Conservation (phyloP, 768 basidiomycete species). For the Tricholoma saponaceum region DNA sequence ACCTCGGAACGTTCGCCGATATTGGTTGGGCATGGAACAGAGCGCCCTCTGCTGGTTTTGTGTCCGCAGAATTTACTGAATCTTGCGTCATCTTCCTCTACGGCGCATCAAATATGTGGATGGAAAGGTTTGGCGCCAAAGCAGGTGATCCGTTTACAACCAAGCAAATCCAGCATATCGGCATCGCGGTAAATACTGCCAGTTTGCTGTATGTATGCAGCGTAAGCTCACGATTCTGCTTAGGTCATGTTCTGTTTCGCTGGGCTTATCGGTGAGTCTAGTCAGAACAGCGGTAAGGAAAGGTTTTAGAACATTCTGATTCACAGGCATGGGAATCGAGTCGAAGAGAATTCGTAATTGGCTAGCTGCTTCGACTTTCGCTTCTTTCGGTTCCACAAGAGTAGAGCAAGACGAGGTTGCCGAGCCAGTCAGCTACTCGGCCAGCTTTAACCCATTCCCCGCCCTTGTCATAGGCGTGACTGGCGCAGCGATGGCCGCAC, state of each 20-base stretch:
- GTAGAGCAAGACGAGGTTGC: slow-evolving; percentile 39
- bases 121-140: slow-evolving; percentile 89
- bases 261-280: slow-evolving; percentile 60
- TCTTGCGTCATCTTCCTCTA: slow-evolving; percentile 82
- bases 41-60: slow-evolving; percentile 43
- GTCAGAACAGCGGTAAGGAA: neutral
- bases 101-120: slow-evolving; percentile 91
- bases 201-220: neutral
- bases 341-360: slow-evolving; percentile 68
- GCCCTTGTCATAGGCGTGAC: slow-evolving; percentile 93
- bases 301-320: neutral
- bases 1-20: slow-evolving; percentile 82
- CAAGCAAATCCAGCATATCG: slow-evolving; percentile 91
- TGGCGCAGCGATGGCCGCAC: slow-evolving; percentile 90
- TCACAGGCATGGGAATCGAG: slow-evolving; percentile 76
- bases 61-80: slow-evolving; percentile 75
- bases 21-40: slow-evolving; percentile 96
- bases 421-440: slow-evolving; percentile 71
- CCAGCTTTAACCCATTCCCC: slow-evolving; percentile 88
- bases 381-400: slow-evolving; percentile 23
- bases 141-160: slow-evolving; percentile 83
- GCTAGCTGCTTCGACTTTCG: slow-evolving; percentile 57
- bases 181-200: slow-evolving; percentile 66
- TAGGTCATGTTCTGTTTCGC: slow-evolving; percentile 94
- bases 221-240: neutral